These are phyloP conservation scores for Iberis pinnata DNA, from an alignment of 345 rosid genomes.

Conservation along the genomic window DNA sequence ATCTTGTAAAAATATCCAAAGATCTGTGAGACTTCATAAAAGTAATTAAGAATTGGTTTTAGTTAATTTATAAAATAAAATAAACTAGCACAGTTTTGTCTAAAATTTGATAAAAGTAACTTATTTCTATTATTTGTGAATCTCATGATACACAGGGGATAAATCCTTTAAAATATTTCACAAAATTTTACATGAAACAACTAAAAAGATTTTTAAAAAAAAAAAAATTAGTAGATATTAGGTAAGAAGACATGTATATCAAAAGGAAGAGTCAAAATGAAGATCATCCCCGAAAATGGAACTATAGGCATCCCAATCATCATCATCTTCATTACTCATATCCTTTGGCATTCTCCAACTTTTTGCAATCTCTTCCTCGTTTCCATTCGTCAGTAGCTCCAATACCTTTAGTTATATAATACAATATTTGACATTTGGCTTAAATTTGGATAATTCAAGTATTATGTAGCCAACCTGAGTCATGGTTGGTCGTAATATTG, in stretches of 20 bases:
- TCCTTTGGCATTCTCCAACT: constrained; percentile 70
- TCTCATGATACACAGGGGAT: constrained; percentile 13
- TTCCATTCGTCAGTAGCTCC: constrained; percentile 57
- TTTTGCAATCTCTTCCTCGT: constrained; percentile 45
- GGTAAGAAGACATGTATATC: constrained; percentile 26
- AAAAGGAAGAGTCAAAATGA: constrained; percentile 48
- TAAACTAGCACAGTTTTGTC: too few species aligned
- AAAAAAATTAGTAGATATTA: background rate
- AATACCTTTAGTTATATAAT: constrained; percentile 39
- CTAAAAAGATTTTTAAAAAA: background rate
- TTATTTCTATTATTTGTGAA: constrained; percentile 5
- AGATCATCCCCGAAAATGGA: constrained; percentile 65
- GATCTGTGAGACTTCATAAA: too few species aligned
- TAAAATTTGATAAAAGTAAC: too few species aligned
- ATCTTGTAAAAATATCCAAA: too few species aligned
- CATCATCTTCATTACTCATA: constrained; percentile 20
- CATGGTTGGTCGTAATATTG: constrained; percentile 74
- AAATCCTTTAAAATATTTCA: constrained; percentile 3
- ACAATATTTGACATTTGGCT: background rate
- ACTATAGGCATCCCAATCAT: constrained; percentile 67
- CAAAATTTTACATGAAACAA: too few species aligned
- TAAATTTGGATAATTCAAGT: background rate
- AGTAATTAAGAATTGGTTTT: too few species aligned
- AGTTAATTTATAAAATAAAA: too few species aligned
- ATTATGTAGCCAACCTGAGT: constrained; percentile 47